A percentile compares a stretch with the other conserved stretches of the same genome.
Conservation (phyloP, 345 rosid genomes). For the Diplotaxis tenuifolia region DNA sequence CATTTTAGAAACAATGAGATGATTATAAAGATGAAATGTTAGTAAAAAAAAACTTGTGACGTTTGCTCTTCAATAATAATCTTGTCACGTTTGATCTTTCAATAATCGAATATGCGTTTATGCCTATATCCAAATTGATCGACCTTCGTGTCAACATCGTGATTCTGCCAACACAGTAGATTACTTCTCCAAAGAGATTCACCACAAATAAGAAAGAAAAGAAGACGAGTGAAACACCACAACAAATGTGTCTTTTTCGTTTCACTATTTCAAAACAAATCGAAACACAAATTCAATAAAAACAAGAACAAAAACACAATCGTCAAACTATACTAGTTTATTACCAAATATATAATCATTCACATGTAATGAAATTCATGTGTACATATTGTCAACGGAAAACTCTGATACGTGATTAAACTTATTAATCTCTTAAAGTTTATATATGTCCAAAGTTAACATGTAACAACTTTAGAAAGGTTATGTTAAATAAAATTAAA, state of each 20-base stretch:
- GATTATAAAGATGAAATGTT: neutral
- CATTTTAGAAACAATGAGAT: neutral
- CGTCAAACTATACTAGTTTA: neutral
- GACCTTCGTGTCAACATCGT: constrained; percentile 16
- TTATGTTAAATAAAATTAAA: too few species aligned
- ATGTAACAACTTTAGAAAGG: neutral
- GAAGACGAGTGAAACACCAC: constrained; percentile 2
- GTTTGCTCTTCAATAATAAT: neutral
- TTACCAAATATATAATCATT: neutral
- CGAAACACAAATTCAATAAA: neutral
- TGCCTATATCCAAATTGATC: neutral
- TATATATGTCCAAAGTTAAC: neutral
- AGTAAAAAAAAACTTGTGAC: neutral
- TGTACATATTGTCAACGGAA: neutral
- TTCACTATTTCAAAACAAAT: neutral
- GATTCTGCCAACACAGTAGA: neutral
- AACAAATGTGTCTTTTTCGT: constrained; percentile 3
- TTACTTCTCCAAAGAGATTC: constrained; percentile 4
- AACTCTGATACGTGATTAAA: neutral
- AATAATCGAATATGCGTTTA: neutral
- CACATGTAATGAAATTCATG: neutral
- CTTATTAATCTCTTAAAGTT: neutral
- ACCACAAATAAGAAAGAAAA: neutral
- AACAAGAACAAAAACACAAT: neutral
- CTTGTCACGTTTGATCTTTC: neutral